Evolutionary conservation across 352 stramenopile genomes (phyloP).

Genomic region (Globisporangium parvum): DNA sequence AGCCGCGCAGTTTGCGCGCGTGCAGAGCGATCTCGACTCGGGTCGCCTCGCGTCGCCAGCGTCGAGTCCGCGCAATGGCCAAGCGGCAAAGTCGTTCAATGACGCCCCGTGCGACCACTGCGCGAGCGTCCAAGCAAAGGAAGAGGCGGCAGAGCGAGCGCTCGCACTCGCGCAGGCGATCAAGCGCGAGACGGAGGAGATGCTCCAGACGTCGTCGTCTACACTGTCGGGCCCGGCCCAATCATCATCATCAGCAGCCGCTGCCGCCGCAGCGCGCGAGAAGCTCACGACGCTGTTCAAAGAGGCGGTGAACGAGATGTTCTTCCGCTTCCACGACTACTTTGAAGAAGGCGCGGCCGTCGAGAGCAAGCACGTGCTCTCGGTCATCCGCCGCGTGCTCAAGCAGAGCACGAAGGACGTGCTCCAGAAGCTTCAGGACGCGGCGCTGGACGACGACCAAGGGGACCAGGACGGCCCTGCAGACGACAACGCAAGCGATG

Average conservation of each 20-base stretch:
- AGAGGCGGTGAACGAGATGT: conserved; percentile 74
- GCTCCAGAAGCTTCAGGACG: conserved; percentile 41
- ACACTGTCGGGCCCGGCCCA: no score
- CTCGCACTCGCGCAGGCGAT: conserved; percentile 43
- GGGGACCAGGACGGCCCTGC: conserved; percentile 20
- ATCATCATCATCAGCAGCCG: no score
- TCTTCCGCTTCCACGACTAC: conserved; percentile 75
- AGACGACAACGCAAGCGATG: conserved; percentile 26
- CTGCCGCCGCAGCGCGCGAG: conserved; percentile 15
- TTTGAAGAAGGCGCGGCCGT: conserved; percentile 62
- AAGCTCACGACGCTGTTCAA: conserved; percentile 59
- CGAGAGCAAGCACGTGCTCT: conserved; percentile 66
- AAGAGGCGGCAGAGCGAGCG: conserved; percentile 35
- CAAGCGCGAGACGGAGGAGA: conserved; percentile 51
- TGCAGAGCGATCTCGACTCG: conserved; percentile 22
- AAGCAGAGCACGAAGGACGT: conserved; percentile 76
- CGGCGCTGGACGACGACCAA: conserved; percentile 11
- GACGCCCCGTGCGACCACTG: conserved; percentile 14
- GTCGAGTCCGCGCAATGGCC: no score
- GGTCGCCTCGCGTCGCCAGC: no score
- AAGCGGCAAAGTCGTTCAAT: neutral
- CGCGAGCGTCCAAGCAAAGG: conserved; percentile 21
- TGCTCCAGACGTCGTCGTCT: conserved; percentile 18
- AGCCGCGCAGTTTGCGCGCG: conserved; percentile 38
- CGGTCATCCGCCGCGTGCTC: conserved; percentile 68